These are phyloP conservation scores for Xylaria sp. DNA, from an alignment of 2,329 filamentous ascomycete species.

Conservation along the genomic window DNA sequence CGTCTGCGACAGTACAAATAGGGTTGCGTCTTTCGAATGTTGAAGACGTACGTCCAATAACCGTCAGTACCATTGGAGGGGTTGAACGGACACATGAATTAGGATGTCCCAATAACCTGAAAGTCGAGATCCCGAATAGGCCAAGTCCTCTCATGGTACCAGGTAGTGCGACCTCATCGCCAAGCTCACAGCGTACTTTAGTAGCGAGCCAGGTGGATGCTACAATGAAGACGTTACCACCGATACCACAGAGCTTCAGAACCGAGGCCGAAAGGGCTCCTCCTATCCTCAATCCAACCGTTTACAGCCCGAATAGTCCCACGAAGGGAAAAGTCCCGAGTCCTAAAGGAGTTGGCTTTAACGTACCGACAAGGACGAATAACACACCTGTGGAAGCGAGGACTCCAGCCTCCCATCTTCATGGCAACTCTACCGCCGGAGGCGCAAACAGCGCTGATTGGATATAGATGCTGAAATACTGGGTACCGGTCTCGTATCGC, in stretches of 20 bases:
- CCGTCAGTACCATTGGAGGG: slow-evolving; percentile 48
- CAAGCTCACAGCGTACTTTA: slow-evolving; percentile 42
- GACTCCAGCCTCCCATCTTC: slow-evolving; percentile 33
- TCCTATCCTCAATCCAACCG: slow-evolving; percentile 60
- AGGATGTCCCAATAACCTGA: slow-evolving; percentile 48
- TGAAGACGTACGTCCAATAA: slow-evolving; percentile 58
- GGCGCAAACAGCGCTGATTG: slow-evolving; percentile 41
- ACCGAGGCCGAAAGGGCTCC: slow-evolving; percentile 47
- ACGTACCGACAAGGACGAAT: slow-evolving; percentile 45
- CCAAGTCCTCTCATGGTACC: slow-evolving; percentile 49
- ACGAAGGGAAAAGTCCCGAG: slow-evolving; percentile 55
- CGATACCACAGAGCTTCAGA: slow-evolving; percentile 48
- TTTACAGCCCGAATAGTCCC: slow-evolving; percentile 60
- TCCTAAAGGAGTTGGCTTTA: slow-evolving; percentile 57
- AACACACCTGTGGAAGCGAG: slow-evolving; percentile 38
- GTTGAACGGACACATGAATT: slow-evolving; percentile 54
- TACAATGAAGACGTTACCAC: slow-evolving; percentile 50
- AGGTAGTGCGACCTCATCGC: slow-evolving; percentile 41
- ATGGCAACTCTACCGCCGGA: slow-evolving; percentile 40
- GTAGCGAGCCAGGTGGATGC: slow-evolving; percentile 25
- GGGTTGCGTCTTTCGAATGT: slow-evolving; percentile 73
- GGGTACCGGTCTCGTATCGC: neutral
- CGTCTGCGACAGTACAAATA: slow-evolving; percentile 76
- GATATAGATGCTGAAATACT: slow-evolving; percentile 41
- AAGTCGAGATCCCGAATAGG: slow-evolving; percentile 36